These are phyloP conservation scores for Brassica juncea DNA, from an alignment of 345 rosid genomes.

Conservation along the genomic window DNA sequence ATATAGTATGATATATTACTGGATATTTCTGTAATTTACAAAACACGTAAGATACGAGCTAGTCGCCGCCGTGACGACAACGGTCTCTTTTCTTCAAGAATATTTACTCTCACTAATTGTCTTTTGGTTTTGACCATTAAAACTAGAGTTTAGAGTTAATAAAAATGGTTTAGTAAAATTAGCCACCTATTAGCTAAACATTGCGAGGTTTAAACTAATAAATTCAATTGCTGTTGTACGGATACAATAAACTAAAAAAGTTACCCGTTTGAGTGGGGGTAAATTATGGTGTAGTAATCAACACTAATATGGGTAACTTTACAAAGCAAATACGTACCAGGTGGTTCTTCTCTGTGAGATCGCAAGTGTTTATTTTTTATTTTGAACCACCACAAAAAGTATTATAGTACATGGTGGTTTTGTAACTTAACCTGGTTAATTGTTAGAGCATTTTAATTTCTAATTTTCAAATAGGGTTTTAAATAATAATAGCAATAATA, in stretches of 20 bases:
- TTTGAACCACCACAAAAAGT: background rate
- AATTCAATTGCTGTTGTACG: background rate
- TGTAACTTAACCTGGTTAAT: background rate
- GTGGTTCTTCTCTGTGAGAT: background rate
- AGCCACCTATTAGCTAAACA: background rate
- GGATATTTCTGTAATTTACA: slow-evolving; percentile 16
- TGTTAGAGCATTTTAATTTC: background rate
- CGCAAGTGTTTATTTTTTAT: slow-evolving; percentile 18
- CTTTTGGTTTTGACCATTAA: background rate
- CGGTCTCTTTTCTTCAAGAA: slow-evolving; percentile 36
- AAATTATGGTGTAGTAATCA: background rate
- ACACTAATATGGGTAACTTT: background rate
- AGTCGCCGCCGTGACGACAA: slow-evolving; percentile 55
- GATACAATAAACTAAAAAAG: background rate
- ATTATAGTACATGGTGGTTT: background rate
- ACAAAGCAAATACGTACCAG: background rate
- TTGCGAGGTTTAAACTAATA: background rate
- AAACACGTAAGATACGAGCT: slow-evolving; percentile 3
- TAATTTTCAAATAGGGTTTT: background rate
- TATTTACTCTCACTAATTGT: slow-evolving; percentile 23
- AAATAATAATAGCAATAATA: background rate
- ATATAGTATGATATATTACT: slow-evolving; percentile 11
- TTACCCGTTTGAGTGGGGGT: background rate
- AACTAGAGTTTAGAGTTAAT: slow-evolving; percentile 3
- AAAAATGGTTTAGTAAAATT: background rate